Evolutionary conservation across 78 protist species (phyloP).

Genomic region (Dictyostelium intermedium): DNA sequence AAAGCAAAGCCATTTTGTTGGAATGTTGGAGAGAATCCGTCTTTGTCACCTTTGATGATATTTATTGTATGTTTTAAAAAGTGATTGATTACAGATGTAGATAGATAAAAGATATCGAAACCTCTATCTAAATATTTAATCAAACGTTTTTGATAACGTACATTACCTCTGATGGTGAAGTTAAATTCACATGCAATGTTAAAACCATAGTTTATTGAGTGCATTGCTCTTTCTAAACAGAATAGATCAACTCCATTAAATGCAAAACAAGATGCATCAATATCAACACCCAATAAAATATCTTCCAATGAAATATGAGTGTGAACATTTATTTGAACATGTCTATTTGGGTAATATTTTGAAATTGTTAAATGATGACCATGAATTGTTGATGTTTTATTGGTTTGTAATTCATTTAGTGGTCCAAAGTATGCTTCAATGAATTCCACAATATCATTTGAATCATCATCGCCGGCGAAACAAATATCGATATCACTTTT

Average conservation of each 20-base stretch:
- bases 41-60: background rate
- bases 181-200: constrained; percentile 11
- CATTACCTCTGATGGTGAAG: background rate
- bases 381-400: background rate
- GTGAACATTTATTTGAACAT: constrained; percentile 11
- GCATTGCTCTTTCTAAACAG: constrained; percentile 4
- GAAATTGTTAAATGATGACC: background rate
- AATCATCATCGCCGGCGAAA: background rate
- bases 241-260: constrained; percentile 39
- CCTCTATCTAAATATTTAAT: constrained; percentile 39
- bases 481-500: constrained; percentile 1
- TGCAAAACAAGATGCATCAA: constrained; percentile 40
- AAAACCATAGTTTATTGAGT: background rate
- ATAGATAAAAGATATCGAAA: background rate
- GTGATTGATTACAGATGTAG: background rate
- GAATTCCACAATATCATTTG: background rate
- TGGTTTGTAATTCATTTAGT: background rate
- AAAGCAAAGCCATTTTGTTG: background rate
- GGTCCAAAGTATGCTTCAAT: background rate
- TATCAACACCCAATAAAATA: constrained; percentile 29
- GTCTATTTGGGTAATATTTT: constrained; percentile 26
- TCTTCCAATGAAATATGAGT: background rate
- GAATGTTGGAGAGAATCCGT: background rate
- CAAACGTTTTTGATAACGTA: background rate
- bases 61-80: background rate